Evolutionary conservation across 495 filamentous ascomycete species (phyloP).

Genomic region (Tuber calosporum): DNA sequence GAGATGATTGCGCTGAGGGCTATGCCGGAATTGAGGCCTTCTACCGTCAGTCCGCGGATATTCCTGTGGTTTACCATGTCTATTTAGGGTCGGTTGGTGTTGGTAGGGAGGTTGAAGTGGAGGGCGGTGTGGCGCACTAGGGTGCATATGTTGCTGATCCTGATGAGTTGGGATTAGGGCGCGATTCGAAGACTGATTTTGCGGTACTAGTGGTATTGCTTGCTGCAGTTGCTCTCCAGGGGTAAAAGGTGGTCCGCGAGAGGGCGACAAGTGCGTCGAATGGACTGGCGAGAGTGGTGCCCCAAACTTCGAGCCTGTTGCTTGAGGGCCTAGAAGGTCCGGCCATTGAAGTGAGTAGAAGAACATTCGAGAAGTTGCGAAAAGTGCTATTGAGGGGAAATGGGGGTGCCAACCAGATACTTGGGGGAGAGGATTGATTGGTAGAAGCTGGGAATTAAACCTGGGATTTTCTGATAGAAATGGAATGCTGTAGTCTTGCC

Average conservation of each 20-base stretch:
- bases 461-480: not conserved
- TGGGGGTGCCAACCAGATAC: not conserved
- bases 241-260: not conserved
- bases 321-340: not conserved
- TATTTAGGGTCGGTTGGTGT: conserved; percentile 7
- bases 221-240: not conserved
- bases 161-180: conserved; percentile 10
- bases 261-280: not conserved
- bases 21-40: not conserved
- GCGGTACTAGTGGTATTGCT: not conserved
- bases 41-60: conserved; percentile 5
- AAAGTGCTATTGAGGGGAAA: not conserved
- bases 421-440: not conserved
- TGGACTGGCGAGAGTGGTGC: not conserved
- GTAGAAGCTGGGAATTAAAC: not conserved
- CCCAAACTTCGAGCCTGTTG: not conserved
- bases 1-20: not conserved
- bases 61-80: not conserved
- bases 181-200: conserved; percentile 12
- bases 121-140: conserved; percentile 8
- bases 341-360: not conserved
- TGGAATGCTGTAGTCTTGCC: not conserved
- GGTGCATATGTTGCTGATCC: conserved; percentile 24
- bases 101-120: not conserved
- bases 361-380: not conserved